Percentiles rank a stretch among this genome's conserved stretches.
These are phyloP conservation scores for Aspergillus eucalypticola DNA, from an alignment of 2,329 filamentous ascomycete genomes.

Conservation along the genomic window DNA sequence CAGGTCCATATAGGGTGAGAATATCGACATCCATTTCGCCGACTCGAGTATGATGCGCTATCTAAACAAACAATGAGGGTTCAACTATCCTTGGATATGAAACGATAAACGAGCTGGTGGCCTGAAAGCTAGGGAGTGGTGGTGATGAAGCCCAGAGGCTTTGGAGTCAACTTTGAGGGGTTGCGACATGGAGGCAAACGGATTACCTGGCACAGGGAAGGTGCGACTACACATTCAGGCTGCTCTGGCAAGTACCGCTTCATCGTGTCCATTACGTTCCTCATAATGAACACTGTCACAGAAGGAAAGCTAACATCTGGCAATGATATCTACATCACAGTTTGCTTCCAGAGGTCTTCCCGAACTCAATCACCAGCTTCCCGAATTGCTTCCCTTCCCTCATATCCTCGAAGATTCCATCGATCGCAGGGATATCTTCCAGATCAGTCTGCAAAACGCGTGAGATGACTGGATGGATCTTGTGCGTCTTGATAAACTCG, in stretches of 20 bases:
- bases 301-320: background rate
- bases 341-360: constrained; percentile 40
- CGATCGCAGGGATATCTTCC: constrained; percentile 74
- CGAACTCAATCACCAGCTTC: constrained; percentile 80
- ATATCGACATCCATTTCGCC: constrained; percentile 19
- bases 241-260: background rate
- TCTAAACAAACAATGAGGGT: constrained; percentile 14
- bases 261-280: too few relatives aligned
- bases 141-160: background rate
- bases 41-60: constrained; percentile 4
- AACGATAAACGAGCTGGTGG: constrained; percentile 13
- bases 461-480: constrained; percentile 76
- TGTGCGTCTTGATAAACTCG: constrained; percentile 70
- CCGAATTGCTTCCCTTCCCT: constrained; percentile 84
- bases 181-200: background rate
- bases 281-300: background rate
- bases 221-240: background rate
- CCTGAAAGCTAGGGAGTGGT: constrained; percentile 16
- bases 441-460: constrained; percentile 68
- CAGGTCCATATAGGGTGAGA: constrained; percentile 20
- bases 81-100: constrained; percentile 10
- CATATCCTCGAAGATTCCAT: constrained; percentile 84
- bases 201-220: background rate
- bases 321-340: constrained; percentile 26
- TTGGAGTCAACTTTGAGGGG: background rate